Base-by-base conservation (phyloP, 805 yeast genomes). In the Ogataea methanolica region DNA sequence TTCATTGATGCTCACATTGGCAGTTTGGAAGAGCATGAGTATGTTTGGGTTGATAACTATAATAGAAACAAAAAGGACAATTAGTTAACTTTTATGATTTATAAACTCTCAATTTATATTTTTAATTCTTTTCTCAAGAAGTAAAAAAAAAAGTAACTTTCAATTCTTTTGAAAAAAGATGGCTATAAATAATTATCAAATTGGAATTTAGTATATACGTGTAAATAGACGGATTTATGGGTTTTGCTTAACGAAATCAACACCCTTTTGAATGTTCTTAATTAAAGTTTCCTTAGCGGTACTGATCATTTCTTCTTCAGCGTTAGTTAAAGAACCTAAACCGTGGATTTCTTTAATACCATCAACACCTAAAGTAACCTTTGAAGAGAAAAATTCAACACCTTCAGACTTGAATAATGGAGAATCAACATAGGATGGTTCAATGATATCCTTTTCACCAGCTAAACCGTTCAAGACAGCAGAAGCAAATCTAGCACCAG, bases 341-440 rank as follows among this genome's bases (percentile, higher is more conserved):
- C 76, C 74, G 77, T 88, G 96, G 67, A 90, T 74, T 70, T 81
- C 77, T 70, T 81, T 79, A 58, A 86, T 88, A 83, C 97, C 97
- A 55, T 85, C 80, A 66, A 84, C 85, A 59, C 98, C 98, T 65
- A 92, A 83, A 61, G 96, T 87, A 58, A 94, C 95, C 73, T 83
- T 85, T 59, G 97, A 85, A 46, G 98, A 90, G 79, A 94, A 94
- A 87, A 91, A 94, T 55, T 89, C 92, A 63, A 94, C 87, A 67
- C 98, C 98, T 76, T 91, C 96, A 48, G 68, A 64, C 71, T 85
- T 82, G 80, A 76, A 86, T 67, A 86, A 75, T 65, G 94, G 94
- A 57, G 88, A 83, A 69, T 86, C 94, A 40, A 78, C 73, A 55
- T 71, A 77, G 26, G 83, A 64, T 36, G 82, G 76, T 69, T 83